These are phyloP conservation scores for Sclerotinia borealis DNA, from an alignment of 2,329 filamentous ascomycete species.

Conservation along the genomic window DNA sequence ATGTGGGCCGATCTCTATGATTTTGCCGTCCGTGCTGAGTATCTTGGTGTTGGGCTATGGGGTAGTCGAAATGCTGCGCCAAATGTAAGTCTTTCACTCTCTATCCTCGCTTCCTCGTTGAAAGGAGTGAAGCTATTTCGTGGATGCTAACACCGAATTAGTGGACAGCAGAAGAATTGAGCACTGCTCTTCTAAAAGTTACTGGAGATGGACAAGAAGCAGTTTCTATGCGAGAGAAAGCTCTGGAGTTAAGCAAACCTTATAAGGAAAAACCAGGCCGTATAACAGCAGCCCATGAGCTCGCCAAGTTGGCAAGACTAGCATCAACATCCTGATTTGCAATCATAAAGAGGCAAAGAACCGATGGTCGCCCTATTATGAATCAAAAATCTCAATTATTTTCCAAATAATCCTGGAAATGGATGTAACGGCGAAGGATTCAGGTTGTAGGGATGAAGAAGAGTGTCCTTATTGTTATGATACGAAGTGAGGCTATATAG, in stretches of 20 bases:
- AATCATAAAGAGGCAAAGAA: not conserved
- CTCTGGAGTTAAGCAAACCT: not conserved
- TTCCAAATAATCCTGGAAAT: too few species aligned
- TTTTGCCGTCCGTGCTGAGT: constrained; percentile 38
- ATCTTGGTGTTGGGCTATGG: constrained; percentile 36
- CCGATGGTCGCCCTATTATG: not conserved
- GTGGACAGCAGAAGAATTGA: not conserved
- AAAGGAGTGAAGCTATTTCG: too few species aligned
- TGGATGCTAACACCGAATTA: not conserved
- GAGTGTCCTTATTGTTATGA: too few species aligned
- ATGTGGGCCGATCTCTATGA: constrained; percentile 42
- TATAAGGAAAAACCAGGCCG: not conserved
- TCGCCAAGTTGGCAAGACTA: not conserved
- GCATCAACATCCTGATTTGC: not conserved
- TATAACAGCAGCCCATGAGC: not conserved
- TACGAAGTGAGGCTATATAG: too few species aligned
- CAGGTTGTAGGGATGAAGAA: too few species aligned
- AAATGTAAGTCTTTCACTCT: not conserved
- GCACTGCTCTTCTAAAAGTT: not conserved
- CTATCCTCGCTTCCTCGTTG: not conserved
- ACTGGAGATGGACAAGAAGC: not conserved
- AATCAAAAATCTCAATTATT: not conserved
- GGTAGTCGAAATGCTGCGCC: not conserved
- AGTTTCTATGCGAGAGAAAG: not conserved
- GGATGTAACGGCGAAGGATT: too few species aligned